Evolutionary conservation across 2,329 filamentous ascomycete species (phyloP), one percentile per base, ranked within the genome.

Genomic region (Aureobasidium pullulans): DNA sequence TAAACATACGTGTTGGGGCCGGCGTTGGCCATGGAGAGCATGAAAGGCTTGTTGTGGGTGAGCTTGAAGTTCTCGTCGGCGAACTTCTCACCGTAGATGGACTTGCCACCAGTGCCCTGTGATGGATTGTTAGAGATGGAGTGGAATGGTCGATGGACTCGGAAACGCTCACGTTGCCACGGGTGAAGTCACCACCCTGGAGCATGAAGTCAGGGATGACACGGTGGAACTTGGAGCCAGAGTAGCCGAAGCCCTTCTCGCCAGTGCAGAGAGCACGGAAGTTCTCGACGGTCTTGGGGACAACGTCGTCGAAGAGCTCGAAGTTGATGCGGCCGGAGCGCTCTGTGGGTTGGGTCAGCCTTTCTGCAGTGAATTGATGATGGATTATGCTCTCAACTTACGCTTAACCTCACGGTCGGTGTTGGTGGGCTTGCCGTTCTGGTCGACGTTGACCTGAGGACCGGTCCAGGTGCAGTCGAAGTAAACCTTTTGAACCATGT

Each of bases 131-230:
- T 34, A 54, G 40, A 23, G 6, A 10, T 36, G 11, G 10, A 5
- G 19, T 15, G 15, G 32, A 16, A 13, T 16, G 15, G 19, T 43
- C 2, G 16, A 37, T 6, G 34, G 4, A 4, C 2, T n/a, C 9
- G 29, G 11, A 7, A 23, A 13, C 9, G 78, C 89, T 76, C 81
- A 96, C 91, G 74, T 97, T 93, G 72, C 91, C 92, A 63, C 84
- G 86, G 59, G 93, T 99, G 75, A 99, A 99, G 76, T 97, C 94
- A 77, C 94, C 93, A 72, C 94, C 92, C 79, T 96, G 89, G 70
- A 96, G 93, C 93, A 99, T 97, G 77, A 99, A 99, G 69, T 91
- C 84, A 80, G 96, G 96, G 79, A 99, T 99, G 65, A 99, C 89
- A 61, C 93, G 89, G 81, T 99, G 93, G 81, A 99, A 97, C 70